A percentile compares a stretch with the other conserved stretches of the same genome.
phyloP scores from a whole-genome alignment of 257 asterid genomes.

The Penstemon eatonii region DNA sequence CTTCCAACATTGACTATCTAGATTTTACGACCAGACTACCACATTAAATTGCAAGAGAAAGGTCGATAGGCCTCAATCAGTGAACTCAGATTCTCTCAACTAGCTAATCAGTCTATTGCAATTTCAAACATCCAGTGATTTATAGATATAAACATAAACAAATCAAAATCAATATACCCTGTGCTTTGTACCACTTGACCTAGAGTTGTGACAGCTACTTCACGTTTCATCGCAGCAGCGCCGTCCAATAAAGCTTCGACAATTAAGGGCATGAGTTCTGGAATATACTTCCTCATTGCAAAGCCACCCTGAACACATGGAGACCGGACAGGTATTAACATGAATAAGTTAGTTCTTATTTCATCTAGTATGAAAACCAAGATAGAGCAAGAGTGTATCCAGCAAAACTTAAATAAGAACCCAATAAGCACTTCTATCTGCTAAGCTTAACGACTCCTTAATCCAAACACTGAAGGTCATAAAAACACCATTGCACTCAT shows the following conservation, averaged over 20 bases:
- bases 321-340: constrained; percentile 24
- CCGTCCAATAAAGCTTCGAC: constrained; percentile 95
- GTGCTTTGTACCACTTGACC: constrained; percentile 99
- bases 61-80: too few species aligned
- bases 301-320: constrained; percentile 79
- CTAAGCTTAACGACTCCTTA: neutral
- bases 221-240: constrained; percentile 94
- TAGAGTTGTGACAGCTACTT: constrained; percentile 96
- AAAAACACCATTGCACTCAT: neutral
- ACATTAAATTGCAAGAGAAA: neutral
- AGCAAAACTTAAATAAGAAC: constrained; percentile 9
- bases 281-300: constrained; percentile 94
- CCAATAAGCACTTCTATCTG: neutral
- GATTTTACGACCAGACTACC: neutral
- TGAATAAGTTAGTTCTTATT: neutral
- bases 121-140: constrained; percentile 3
- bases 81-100: neutral
- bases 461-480: constrained; percentile 9
- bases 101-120: constrained; percentile 14
- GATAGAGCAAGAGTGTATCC: constrained; percentile 15
- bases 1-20: neutral
- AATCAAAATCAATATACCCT: constrained; percentile 53
- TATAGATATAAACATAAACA: neutral
- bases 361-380: constrained; percentile 17
- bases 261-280: constrained; percentile 94